Evolutionary conservation across 164 flowering plant species (phyloP).

Genomic region (Buxus sempervirens): DNA sequence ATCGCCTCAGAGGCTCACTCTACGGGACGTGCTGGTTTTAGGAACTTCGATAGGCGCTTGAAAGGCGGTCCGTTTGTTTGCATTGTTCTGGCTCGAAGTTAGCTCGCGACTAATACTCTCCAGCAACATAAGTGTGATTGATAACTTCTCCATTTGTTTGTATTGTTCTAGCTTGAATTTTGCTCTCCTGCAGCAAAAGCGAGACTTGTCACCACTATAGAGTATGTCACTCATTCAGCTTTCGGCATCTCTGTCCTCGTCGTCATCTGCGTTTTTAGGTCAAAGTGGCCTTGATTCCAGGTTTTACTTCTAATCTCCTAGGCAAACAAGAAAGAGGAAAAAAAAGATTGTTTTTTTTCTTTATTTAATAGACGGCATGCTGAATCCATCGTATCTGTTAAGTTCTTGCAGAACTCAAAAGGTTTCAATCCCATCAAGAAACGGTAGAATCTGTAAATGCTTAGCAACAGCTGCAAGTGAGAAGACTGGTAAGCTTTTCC

Average conservation of each 20-base stretch:
- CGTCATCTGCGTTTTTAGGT: conserved; percentile 50
- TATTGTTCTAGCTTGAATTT: no score
- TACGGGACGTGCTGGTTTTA: no score
- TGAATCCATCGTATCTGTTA: conserved; percentile 1
- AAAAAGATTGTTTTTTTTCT: neutral
- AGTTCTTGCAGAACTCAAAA: conserved; percentile 27
- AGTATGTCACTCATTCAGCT: conserved; percentile 30
- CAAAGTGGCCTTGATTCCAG: conserved; percentile 32
- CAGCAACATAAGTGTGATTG: neutral
- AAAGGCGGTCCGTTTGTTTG: no score
- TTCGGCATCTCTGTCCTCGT: conserved; percentile 46
- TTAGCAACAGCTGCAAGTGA: conserved; percentile 44
- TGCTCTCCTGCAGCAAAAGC: neutral
- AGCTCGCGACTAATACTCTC: no score
- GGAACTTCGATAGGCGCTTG: no score
- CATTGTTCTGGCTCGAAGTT: no score
- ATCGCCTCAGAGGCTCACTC: no score
- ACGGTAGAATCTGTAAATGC: conserved; percentile 35
- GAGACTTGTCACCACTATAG: neutral
- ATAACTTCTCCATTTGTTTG: no score
- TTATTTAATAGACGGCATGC: no score
- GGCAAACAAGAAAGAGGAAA: neutral
- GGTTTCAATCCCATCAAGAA: conserved; percentile 29
- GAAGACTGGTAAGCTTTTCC: conserved; percentile 41
- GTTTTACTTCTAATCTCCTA: conserved; percentile 14